Conservation (phyloP, 192 early-diverging fungal genomes). For the Gamsiella multidivaricata region DNA sequence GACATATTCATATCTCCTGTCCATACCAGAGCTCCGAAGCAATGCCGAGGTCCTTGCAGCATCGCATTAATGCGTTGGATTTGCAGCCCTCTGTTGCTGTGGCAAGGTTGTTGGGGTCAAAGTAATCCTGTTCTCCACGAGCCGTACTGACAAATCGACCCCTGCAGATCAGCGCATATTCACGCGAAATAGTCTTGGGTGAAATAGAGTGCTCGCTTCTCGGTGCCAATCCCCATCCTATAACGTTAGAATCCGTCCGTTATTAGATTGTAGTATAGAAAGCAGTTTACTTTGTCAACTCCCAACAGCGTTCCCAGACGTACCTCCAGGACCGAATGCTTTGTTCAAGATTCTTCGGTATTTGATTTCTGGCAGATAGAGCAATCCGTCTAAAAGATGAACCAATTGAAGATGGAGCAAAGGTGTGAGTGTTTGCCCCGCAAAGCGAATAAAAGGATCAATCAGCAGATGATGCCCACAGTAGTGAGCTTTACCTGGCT, state of each 20-base stretch:
- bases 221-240: conserved; percentile 86
- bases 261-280: not conserved
- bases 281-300: not conserved
- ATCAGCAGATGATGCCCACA: not conserved
- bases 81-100: conserved; percentile 91
- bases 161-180: conserved; percentile 89
- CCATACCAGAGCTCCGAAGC: conserved; percentile 88
- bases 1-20: not conserved
- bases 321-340: conserved; percentile 93
- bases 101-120: conserved; percentile 77
- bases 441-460: not conserved
- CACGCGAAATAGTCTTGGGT: conserved; percentile 83
- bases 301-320: not conserved
- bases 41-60: conserved; percentile 96
- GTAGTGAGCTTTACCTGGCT: conserved; percentile 70
- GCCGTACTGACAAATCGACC: conserved; percentile 92
- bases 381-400: conserved; percentile 79
- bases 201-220: conserved; percentile 88
- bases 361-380: conserved; percentile 97
- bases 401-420: not conserved
- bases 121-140: conserved; percentile 94
- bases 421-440: not conserved
- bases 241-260: not conserved
- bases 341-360: conserved; percentile 95
- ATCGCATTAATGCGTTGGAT: conserved; percentile 93